Conservation (phyloP, 441 rosid genomes). For the Gossypium davidsonii region DNA sequence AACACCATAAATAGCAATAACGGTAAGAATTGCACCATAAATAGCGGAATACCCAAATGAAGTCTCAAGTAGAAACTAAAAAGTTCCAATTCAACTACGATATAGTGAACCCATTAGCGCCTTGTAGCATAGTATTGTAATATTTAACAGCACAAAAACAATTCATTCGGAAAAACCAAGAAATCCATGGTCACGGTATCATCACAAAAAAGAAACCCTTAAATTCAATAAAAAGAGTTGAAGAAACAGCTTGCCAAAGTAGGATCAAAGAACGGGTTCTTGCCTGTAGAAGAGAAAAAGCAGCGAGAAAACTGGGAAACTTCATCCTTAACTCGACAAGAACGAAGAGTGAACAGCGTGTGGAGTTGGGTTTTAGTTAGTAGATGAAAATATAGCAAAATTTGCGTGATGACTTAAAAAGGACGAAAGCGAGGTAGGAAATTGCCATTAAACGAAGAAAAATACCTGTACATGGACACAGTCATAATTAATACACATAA, state of each 20-base stretch:
- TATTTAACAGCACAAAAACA: background rate
- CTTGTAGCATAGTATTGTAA: background rate
- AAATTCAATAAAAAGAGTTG: background rate
- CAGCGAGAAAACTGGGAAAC: conserved; percentile 17
- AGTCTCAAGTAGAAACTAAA: background rate
- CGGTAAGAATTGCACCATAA: background rate
- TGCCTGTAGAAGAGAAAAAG: conserved; percentile 31
- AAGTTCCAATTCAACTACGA: background rate
- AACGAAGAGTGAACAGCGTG: background rate
- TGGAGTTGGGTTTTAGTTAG: background rate
- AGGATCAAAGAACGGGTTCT: background rate
- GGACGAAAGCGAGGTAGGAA: background rate
- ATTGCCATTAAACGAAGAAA: background rate
- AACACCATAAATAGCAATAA: background rate
- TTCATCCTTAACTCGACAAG: conserved; percentile 21
- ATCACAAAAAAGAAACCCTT: background rate
- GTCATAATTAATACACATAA: background rate
- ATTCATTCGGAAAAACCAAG: background rate
- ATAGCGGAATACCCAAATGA: background rate
- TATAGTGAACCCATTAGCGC: too few relatives aligned
- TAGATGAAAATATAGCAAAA: background rate
- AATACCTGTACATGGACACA: too few relatives aligned
- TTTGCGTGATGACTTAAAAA: background rate
- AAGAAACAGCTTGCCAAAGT: background rate
- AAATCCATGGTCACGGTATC: background rate